Evolutionary conservation across 768 basidiomycete genomes (phyloP).

Genomic region (Podaxis sp.): DNA sequence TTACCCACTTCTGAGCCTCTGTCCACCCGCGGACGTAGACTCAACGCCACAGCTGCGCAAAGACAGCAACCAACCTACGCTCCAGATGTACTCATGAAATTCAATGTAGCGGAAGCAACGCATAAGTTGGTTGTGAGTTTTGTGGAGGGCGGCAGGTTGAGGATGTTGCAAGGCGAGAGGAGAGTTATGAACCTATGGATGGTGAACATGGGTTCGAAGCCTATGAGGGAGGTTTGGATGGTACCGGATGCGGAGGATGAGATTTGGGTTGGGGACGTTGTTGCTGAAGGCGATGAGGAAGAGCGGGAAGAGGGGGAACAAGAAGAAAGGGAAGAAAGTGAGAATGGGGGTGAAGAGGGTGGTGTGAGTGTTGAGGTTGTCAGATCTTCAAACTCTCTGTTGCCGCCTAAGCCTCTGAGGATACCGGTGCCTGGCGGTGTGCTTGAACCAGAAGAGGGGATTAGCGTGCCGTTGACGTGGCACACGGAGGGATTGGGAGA

Average conservation of each 20-base stretch:
- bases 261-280: slow-evolving; percentile 57
- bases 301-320: slow-evolving; percentile 64
- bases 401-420: slow-evolving; percentile 10
- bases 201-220: slow-evolving; percentile 61
- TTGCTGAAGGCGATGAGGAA: slow-evolving; percentile 58
- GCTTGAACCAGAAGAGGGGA: slow-evolving; percentile 13
- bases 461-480: slow-evolving; percentile 11
- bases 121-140: slow-evolving; percentile 64
- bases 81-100: slow-evolving; percentile 57
- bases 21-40: slow-evolving; percentile 66
- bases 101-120: slow-evolving; percentile 62
- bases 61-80: slow-evolving; percentile 70
- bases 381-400: slow-evolving; percentile 16
- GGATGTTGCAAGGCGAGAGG: slow-evolving; percentile 70
- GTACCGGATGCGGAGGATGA: slow-evolving; percentile 60
- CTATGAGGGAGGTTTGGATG: slow-evolving; percentile 72
- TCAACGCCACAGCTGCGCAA: slow-evolving; percentile 75
- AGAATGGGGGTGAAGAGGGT: slow-evolving; percentile 57
- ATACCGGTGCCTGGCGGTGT: slow-evolving; percentile 10
- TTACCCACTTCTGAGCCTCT: slow-evolving; percentile 69
- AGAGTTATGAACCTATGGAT: slow-evolving; percentile 55
- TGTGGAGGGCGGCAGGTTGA: slow-evolving; percentile 49
- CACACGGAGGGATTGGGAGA: slow-evolving; percentile 14
- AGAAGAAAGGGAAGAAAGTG: slow-evolving; percentile 65
- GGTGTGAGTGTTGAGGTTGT: slow-evolving; percentile 32